A percentile compares a stretch with the other conserved stretches of the same genome.
phyloP scores from a whole-genome alignment of 1,139 yeast genomes.

The Pichia sp. region DNA sequence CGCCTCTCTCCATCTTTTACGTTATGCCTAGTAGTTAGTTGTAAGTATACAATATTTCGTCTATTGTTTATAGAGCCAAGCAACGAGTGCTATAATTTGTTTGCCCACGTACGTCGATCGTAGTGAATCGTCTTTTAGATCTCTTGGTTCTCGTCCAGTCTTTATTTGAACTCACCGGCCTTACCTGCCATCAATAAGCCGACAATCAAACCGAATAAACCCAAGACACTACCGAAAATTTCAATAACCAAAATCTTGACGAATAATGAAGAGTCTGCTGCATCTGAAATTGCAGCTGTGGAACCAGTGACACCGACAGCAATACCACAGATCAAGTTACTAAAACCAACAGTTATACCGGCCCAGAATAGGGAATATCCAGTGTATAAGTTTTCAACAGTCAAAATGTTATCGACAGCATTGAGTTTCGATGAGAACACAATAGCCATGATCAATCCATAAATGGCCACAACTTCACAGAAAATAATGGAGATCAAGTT shows the following conservation, averaged over 20 bases:
- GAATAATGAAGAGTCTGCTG: conserved; percentile 91
- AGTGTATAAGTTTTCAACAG: conserved; percentile 86
- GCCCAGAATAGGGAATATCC: conserved; percentile 98
- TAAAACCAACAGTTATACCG: conserved; percentile 89
- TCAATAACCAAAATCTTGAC: conserved; percentile 96
- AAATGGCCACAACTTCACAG: conserved; percentile 99
- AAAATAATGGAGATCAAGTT: conserved; percentile 93
- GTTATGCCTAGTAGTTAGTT: too few species aligned
- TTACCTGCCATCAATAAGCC: conserved; percentile 96
- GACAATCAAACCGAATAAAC: conserved; percentile 89
- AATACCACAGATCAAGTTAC: conserved; percentile 93
- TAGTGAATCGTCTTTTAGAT: too few species aligned
- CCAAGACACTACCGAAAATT: conserved; percentile 94
- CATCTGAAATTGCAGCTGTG: conserved; percentile 96
- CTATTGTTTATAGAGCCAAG: too few species aligned
- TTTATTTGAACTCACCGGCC: conserved; percentile 66
- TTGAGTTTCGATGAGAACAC: conserved; percentile 89
- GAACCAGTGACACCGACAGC: conserved; percentile 98
- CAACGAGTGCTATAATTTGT: too few species aligned
- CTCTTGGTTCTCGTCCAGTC: too few species aligned
- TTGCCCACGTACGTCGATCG: too few species aligned
- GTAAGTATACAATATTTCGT: too few species aligned
- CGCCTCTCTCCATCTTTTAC: too few species aligned
- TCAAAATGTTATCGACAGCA: conserved; percentile 57
- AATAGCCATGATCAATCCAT: conserved; percentile 96